phyloP scores from a whole-genome alignment of 2,329 filamentous ascomycete species.

The Epichloe uncinata region DNA sequence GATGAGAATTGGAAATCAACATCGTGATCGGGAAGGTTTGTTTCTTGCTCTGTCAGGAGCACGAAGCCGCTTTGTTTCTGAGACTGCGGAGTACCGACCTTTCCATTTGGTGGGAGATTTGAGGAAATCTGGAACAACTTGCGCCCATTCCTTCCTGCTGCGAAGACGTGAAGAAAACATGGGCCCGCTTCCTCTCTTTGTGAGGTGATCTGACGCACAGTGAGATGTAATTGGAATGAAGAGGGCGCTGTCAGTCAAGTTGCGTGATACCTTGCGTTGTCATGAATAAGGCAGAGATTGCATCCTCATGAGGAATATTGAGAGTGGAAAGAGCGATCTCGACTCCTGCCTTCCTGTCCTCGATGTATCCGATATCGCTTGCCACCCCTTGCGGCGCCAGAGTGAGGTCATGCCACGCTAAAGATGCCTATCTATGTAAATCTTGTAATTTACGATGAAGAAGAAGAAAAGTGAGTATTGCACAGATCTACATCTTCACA shows the following conservation, averaged over 20 bases:
- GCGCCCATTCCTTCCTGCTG: conserved; percentile 22
- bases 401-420: not conserved
- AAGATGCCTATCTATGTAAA: not conserved
- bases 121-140: conserved; percentile 16
- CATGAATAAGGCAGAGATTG: not conserved
- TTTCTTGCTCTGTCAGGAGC: conserved; percentile 20
- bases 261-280: not conserved
- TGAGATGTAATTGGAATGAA: not conserved
- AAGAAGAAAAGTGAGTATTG: not conserved
- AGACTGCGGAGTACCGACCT: conserved; percentile 9
- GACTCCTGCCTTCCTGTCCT: not conserved
- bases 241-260: not conserved
- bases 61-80: not conserved
- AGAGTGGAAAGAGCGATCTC: conserved; percentile 3
- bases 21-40: conserved; percentile 29
- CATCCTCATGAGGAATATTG: not conserved
- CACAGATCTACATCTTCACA: not conserved
- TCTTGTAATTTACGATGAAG: not conserved
- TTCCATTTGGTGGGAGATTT: conserved; percentile 12
- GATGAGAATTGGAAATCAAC: conserved; percentile 25
- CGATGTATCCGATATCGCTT: not conserved
- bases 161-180: conserved; percentile 29
- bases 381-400: not conserved
- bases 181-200: not conserved
- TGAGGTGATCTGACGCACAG: not conserved